A percentile compares a stretch with the other conserved stretches of the same genome.
These are phyloP conservation scores for Pichia nanzhaoensis DNA, from an alignment of 805 yeast genomes.

Conservation along the genomic window DNA sequence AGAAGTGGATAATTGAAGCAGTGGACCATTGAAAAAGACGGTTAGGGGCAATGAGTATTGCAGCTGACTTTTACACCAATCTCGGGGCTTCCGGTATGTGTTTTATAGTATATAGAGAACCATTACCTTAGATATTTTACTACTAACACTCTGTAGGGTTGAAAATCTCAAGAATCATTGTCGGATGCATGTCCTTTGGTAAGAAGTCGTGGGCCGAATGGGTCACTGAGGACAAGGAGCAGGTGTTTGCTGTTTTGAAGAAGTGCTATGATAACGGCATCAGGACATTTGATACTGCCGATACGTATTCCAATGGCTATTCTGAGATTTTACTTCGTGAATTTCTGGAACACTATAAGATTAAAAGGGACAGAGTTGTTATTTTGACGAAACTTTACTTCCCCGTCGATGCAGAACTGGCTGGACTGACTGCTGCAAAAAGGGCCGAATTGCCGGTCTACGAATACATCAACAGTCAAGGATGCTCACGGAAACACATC, in stretches of 20 bases:
- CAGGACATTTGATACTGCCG: slow-evolving; percentile 40
- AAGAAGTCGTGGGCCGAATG: slow-evolving; percentile 34
- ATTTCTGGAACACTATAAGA: slow-evolving; percentile 24
- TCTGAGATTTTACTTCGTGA: slow-evolving; percentile 25
- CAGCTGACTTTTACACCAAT: too few species aligned
- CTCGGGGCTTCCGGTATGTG: too few species aligned
- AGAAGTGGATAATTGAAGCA: too few species aligned
- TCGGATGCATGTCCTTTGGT: slow-evolving; percentile 35
- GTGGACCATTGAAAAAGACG: too few species aligned
- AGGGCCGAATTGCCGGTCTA: neutral
- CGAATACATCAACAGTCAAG: slow-evolving; percentile 28
- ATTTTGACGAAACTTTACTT: slow-evolving; percentile 24
- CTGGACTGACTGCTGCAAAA: slow-evolving; percentile 6
- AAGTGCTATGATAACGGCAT: slow-evolving; percentile 33
- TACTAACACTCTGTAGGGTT: slow-evolving; percentile 25
- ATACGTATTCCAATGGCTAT: slow-evolving; percentile 26
- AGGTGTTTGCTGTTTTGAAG: slow-evolving; percentile 37
- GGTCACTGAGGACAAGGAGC: slow-evolving; percentile 41
- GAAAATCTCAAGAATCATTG: slow-evolving; percentile 29
- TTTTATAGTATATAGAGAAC: too few species aligned
- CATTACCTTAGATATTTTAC: too few species aligned
- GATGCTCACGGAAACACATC: slow-evolving; percentile 41
- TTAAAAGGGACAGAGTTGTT: slow-evolving; percentile 26
- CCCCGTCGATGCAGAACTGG: slow-evolving; percentile 9
- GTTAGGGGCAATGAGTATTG: too few species aligned